Base-by-base conservation (phyloP, 2,329 filamentous ascomycete species). In the Beauveria bassiana region DNA sequence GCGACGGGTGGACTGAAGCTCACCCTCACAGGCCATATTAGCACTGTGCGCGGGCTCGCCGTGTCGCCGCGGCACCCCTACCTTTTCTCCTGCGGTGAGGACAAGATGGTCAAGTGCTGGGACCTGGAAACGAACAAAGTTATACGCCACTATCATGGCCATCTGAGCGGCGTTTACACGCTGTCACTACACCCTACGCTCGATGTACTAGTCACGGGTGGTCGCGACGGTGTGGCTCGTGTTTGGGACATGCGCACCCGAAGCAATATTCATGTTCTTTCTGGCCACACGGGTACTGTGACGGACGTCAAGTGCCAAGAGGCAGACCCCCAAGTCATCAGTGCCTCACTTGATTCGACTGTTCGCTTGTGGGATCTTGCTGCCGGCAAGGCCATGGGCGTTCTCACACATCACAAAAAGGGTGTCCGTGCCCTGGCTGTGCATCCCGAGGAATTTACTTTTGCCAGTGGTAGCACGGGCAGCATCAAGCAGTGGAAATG, bases 91-190 rank as follows among this genome's bases (percentile, higher is more conserved):
- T 99, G 95, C 70, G 96, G 91, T 62, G 95, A 99, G 75, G 95
- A 99, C 74, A 99, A 99, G 79, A 97, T 97, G 93, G 95, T 99
- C 65, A 99, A 99, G 77, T 99, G 95, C 77, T 99, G 95, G 95
- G 95, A 99, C 78, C 78, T 99, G 66, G 95, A 99, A 75, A 97
- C 93, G n/a, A 99, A 99, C 79, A 97, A 97, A 75, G 95, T 99
- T 63, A 97, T 98, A 71, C 86, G 93, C 45, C 92, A 97, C 75
- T 99, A 98, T 74, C 95, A 99, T 73, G 96, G 96, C 20, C 95
- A 99, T 77, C 79, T 99, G 24, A 96, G 91, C 68, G 95, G 95
- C 65, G 95, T 99, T 4, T 99, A 99, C 76, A 93, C 93, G 1
- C 80, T 99, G 6, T 85, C 90, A 2, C 79, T 99, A n/a, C 95